Evolutionary conservation across 2,329 filamentous ascomycete genomes (phyloP).

Genomic region (Myriosclerotinia scirpicola): DNA sequence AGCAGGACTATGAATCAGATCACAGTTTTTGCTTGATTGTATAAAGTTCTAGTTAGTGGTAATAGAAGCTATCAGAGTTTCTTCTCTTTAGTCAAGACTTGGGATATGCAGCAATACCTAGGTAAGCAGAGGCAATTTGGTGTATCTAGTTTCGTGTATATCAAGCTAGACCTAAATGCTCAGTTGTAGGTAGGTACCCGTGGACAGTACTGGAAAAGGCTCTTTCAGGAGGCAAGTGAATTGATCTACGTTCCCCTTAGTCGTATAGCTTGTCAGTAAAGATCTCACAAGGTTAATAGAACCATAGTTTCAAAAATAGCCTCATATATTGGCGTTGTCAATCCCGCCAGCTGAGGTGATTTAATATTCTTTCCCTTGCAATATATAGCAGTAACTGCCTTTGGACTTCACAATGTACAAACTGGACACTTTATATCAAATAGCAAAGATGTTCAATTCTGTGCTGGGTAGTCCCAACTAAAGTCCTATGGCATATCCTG

Average conservation of each 20-base stretch:
- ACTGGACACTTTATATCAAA: background rate
- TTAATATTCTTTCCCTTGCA: background rate
- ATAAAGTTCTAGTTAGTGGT: background rate
- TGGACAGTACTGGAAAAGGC: no score
- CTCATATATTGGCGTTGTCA: background rate
- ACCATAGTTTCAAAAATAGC: background rate
- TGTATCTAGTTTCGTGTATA: background rate
- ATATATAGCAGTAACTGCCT: background rate
- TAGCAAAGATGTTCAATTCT: slow-evolving; percentile 10
- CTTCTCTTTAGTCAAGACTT: background rate
- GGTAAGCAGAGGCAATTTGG: background rate
- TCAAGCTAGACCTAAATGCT: background rate
- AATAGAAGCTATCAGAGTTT: background rate
- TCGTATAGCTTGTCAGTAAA: background rate
- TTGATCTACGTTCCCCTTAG: background rate
- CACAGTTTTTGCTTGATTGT: background rate
- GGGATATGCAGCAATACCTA: background rate
- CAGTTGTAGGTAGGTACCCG: background rate
- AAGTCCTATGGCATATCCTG: slow-evolving; percentile 11
- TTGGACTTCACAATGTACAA: background rate
- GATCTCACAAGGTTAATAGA: background rate
- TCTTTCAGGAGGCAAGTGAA: background rate
- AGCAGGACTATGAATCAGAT: background rate
- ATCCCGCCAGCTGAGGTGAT: background rate
- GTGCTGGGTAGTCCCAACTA: slow-evolving; percentile 2